Percentiles rank a stretch among this genome's conserved stretches.
phyloP scores from a whole-genome alignment of 202 grass and related monocot genomes.

The Carex arenaria region DNA sequence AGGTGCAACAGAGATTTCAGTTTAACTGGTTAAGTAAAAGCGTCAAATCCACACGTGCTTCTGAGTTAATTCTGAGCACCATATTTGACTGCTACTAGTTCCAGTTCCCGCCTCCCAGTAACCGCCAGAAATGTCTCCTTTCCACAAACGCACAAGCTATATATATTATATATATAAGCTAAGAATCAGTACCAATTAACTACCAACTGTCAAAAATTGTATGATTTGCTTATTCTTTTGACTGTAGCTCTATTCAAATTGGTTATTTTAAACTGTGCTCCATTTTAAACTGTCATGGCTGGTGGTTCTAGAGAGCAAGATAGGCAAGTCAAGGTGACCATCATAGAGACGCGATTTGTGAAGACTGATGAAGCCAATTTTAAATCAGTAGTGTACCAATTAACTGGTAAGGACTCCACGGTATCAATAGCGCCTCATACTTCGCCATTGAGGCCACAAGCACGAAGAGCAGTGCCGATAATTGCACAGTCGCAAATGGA shows the following conservation, averaged over 20 bases:
- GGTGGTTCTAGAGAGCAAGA: not conserved
- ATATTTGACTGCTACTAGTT: not conserved
- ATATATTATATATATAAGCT: not conserved
- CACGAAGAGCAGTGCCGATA: not conserved
- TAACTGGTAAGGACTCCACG: conserved; percentile 43
- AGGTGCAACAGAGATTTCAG: not conserved
- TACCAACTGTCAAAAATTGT: not conserved
- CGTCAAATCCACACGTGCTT: not conserved
- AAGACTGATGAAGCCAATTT: conserved; percentile 61
- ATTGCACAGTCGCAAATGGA: not conserved
- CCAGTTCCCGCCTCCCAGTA: not conserved
- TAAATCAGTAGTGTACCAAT: conserved; percentile 65
- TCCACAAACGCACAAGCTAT: not conserved
- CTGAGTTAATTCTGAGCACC: not conserved
- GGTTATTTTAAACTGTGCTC: not conserved
- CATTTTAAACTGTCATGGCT: not conserved
- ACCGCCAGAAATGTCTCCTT: not conserved
- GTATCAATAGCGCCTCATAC: not conserved
- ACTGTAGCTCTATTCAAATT: too few relatives aligned
- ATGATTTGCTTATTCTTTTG: not conserved
- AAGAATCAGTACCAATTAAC: not conserved
- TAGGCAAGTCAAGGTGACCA: conserved; percentile 46
- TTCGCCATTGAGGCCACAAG: not conserved
- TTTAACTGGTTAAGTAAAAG: not conserved
- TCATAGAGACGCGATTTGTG: conserved; percentile 72